phyloP scores from a whole-genome alignment of 768 basidiomycete genomes.

The Boletus rufocinnamomeus region DNA sequence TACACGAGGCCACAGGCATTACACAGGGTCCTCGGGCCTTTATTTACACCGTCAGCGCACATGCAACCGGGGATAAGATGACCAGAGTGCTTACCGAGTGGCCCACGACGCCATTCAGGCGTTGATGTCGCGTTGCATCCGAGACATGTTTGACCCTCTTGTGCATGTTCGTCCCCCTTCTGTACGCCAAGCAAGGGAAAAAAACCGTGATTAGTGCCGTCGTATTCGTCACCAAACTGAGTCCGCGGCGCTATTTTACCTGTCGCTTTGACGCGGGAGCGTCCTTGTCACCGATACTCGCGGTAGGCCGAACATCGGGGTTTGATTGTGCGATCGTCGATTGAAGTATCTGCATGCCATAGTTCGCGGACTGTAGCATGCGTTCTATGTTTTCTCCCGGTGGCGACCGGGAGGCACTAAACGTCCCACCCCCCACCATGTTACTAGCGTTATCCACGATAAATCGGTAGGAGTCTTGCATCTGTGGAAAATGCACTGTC shows the following conservation, averaged over 20 bases:
- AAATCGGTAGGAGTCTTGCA: slow-evolving; percentile 46
- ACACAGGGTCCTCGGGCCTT: slow-evolving; percentile 80
- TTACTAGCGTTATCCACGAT: slow-evolving; percentile 42
- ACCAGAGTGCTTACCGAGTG: slow-evolving; percentile 59
- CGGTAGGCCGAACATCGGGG: slow-evolving; percentile 29
- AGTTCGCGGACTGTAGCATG: slow-evolving; percentile 46
- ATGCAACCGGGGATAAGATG: slow-evolving; percentile 25
- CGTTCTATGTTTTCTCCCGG: slow-evolving; percentile 42
- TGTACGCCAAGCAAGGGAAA: slow-evolving; percentile 17
- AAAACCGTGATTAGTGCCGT: slow-evolving; percentile 33
- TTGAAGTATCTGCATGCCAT: slow-evolving; percentile 38
- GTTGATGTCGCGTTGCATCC: slow-evolving; percentile 84
- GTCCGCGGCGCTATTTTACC: slow-evolving; percentile 35
- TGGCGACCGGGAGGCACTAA: slow-evolving; percentile 25
- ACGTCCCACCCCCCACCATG: slow-evolving; percentile 28
- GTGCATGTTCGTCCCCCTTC: slow-evolving; percentile 45
- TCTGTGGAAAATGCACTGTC: slow-evolving; percentile 30
- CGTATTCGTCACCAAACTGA: slow-evolving; percentile 26
- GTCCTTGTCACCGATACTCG: slow-evolving; percentile 33
- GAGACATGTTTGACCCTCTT: slow-evolving; percentile 73
- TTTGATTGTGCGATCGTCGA: slow-evolving; percentile 31
- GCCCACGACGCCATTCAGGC: slow-evolving; percentile 85
- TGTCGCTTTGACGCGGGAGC: slow-evolving; percentile 35
- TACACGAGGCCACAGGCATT: slow-evolving; percentile 88
- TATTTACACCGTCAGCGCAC: slow-evolving; percentile 29